Evolutionary conservation across 495 filamentous ascomycete species (phyloP).

Genomic region (Talaromyces thailandensis): DNA sequence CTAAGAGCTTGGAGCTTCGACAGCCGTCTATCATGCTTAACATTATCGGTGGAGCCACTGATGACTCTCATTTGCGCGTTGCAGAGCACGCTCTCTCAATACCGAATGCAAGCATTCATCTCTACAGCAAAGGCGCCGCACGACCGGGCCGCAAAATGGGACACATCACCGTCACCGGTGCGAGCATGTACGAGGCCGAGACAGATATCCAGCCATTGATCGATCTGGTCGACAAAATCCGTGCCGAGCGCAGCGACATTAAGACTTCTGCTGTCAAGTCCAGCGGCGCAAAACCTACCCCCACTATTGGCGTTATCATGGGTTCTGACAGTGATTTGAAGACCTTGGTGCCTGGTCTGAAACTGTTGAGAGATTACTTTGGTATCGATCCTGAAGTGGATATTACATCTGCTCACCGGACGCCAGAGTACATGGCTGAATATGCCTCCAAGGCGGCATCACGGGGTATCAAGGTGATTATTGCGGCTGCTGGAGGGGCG

Average conservation of each 20-base stretch:
- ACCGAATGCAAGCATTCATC: slow-evolving; percentile 60
- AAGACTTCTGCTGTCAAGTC: slow-evolving; percentile 18
- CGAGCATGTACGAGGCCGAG: slow-evolving; percentile 65
- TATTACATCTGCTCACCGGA: slow-evolving; percentile 93
- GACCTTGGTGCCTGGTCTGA: slow-evolving; percentile 64
- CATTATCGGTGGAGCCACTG: slow-evolving; percentile 70
- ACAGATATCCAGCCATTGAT: slow-evolving; percentile 58
- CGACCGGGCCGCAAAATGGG: slow-evolving; percentile 91
- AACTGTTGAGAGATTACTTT: slow-evolving; percentile 63
- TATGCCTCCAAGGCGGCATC: slow-evolving; percentile 62
- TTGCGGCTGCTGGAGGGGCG: slow-evolving; percentile 88
- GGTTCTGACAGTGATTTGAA: slow-evolving; percentile 91
- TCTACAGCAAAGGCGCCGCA: slow-evolving; percentile 84
- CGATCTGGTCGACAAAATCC: slow-evolving; percentile 53
- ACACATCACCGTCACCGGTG: slow-evolving; percentile 70
- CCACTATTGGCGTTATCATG: slow-evolving; percentile 81
- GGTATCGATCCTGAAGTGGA: slow-evolving; percentile 64
- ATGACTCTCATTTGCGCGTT: slow-evolving; percentile 61
- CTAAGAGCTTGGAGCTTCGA: slow-evolving; percentile 48
- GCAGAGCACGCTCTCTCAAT: slow-evolving; percentile 54
- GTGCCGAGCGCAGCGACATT: slow-evolving; percentile 44
- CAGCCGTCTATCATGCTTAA: slow-evolving; percentile 89
- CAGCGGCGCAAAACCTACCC: slow-evolving; percentile 30
- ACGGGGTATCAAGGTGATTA: slow-evolving; percentile 77
- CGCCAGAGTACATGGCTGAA: slow-evolving; percentile 70